Evolutionary conservation across 1,139 yeast species (phyloP).

Genomic region (Taphrina populina): DNA sequence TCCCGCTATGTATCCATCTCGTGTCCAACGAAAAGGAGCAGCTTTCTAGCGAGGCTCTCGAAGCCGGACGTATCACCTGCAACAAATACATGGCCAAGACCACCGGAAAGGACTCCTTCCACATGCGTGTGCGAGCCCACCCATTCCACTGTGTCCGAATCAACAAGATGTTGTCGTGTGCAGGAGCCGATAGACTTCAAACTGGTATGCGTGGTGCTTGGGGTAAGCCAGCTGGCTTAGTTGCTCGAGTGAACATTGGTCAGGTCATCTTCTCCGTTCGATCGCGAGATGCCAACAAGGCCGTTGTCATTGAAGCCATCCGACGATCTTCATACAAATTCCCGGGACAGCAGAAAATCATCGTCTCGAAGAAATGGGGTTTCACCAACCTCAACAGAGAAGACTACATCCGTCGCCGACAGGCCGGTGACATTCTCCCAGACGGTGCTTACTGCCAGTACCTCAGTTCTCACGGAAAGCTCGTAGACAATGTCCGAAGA

Average conservation of each 20-base stretch:
- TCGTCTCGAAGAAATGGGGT: slow-evolving; percentile 99
- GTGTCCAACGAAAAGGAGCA: slow-evolving; percentile 99
- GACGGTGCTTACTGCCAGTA: slow-evolving; percentile 99
- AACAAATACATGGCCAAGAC: slow-evolving; percentile 98
- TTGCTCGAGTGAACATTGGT: slow-evolving; percentile 98
- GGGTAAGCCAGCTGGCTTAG: slow-evolving; percentile 99
- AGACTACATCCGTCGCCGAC: slow-evolving; percentile 90
- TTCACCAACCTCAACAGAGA: slow-evolving; percentile 99
- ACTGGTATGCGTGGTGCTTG: slow-evolving; percentile 99
- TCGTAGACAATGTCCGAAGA: slow-evolving; percentile 84
- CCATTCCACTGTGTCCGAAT: slow-evolving; percentile 99
- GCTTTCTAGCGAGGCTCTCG: slow-evolving; percentile 98
- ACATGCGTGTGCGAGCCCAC: slow-evolving; percentile 99
- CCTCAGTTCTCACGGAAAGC: slow-evolving; percentile 93
- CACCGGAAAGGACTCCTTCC: slow-evolving; percentile 99
- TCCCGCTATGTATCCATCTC: slow-evolving; percentile 98
- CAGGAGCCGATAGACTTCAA: slow-evolving; percentile 99
- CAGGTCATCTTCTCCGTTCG: slow-evolving; percentile 97
- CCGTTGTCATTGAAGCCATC: slow-evolving; percentile 95
- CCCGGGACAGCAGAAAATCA: slow-evolving; percentile 99
- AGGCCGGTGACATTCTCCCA: slow-evolving; percentile 96
- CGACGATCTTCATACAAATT: slow-evolving; percentile 99
- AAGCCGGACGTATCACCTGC: slow-evolving; percentile 99
- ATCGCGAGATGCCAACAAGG: slow-evolving; percentile 97
- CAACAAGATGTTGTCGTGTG: slow-evolving; percentile 99